phyloP scores from a whole-genome alignment of 192 early-diverging fungal genomes.

The Podila epigama region DNA sequence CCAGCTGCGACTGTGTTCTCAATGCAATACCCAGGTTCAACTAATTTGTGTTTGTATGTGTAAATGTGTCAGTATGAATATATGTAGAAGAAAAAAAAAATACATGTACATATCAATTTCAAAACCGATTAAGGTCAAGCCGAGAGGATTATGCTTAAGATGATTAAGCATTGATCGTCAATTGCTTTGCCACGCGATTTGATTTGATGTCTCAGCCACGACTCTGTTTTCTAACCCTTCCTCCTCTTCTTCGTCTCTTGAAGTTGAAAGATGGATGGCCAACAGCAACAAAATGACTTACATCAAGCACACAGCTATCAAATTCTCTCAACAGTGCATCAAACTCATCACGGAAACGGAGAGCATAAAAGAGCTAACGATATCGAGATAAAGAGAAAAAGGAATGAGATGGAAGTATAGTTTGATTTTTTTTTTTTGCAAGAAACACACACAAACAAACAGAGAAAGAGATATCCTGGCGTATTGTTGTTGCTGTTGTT shows the following conservation, averaged over 20 bases:
- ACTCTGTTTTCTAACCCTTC: too few species aligned
- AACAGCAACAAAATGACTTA: constrained; percentile 14
- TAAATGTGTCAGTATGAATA: neutral
- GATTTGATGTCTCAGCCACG: too few species aligned
- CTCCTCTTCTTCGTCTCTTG: too few species aligned
- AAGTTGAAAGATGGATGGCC: too few species aligned
- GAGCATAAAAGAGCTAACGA: constrained; percentile 37
- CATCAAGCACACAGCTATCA: constrained; percentile 49
- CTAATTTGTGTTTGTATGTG: neutral
- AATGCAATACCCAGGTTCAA: constrained; percentile 42
- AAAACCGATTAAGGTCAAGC: too few species aligned
- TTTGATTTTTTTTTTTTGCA: too few species aligned
- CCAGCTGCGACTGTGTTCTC: constrained; percentile 41
- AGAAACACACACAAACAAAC: neutral
- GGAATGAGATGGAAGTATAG: neutral
- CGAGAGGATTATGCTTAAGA: too few species aligned
- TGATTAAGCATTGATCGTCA: too few species aligned
- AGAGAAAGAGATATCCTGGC: neutral
- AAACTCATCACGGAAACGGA: constrained; percentile 45
- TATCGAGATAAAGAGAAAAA: neutral
- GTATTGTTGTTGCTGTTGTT: neutral
- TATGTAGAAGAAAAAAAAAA: neutral
- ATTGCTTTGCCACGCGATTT: too few species aligned
- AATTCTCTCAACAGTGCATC: constrained; percentile 46
- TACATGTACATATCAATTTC: neutral